Base-by-base conservation (phyloP, 2,329 filamentous ascomycete genomes). In the Monosporascus sp. region DNA sequence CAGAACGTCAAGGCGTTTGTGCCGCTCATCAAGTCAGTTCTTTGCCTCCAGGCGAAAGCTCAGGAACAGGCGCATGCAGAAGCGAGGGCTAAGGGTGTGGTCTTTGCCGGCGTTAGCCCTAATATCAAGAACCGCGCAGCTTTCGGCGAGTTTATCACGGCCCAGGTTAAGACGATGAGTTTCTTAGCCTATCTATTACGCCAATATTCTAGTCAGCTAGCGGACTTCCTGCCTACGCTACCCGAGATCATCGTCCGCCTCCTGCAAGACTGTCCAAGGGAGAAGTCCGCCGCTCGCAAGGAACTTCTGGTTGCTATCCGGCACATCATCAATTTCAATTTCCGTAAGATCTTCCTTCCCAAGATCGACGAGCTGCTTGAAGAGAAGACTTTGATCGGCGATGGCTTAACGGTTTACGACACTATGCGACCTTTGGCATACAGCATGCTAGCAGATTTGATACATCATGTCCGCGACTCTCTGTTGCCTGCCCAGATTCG, bases 251-350 rank as follows among this genome's bases (percentile, higher is more conserved):
- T 97, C 3, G 90, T 99, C 7, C 84, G 94, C 6, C 74, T 99
- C 46, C 77, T 99, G 46, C 90, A 96, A 65, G 94, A 99, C 66
- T 97, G 94, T 55, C 94, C 94, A 0, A 80, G 93, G 49, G 94
- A 97, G 72, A 96, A 96, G 67, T 97, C 93, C 0, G 88, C 88
- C 3, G 90, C 93, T 1, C 82, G 95, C 18, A 99, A 99, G 69
- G 94, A 99, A 70, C 78, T 99, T 20, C 76, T 99, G 44, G 94
- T 99, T 50, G 95, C 94, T 0, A 97, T 99, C 54, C 84, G 95
- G 22, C 95, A 99, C 67, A 97, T 99, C 63, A 97, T 99, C 71
- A 99, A 97, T 72, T 97, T 97, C 74, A 97, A 97, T 67, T 97
- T 97, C 63, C 80, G 94, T 53, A 93, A 91, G 67, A 96, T 97